Base-by-base conservation (phyloP, 768 basidiomycete species). In the Psilocybe cubensis region DNA sequence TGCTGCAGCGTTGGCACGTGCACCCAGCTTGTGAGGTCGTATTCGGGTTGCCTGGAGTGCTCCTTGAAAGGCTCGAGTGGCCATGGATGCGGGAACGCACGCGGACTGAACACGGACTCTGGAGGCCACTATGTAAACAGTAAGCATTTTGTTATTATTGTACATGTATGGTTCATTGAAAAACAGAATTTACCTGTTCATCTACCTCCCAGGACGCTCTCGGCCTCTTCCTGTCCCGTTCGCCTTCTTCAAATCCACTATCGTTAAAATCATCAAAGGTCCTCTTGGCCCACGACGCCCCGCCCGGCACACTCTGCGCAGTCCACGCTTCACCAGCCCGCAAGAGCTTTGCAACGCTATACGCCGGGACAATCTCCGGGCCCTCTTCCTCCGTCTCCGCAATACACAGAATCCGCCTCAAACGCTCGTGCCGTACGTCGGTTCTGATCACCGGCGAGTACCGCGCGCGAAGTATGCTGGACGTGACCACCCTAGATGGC, bases 11-110 rank as follows among this genome's bases (percentile, higher is more conserved):
- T 52, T 4, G 54, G 54, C 28, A 20, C 44, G 28, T 41, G 58
- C 31, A 41, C 18, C 29, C 28, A 66, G 27, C 7, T 64, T 3
- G 10, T 23, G 25, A 56, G 23, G 6, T 21, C 25, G 14, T 51
- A 48, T 1, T 44, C 51, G 3, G 65, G 62, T 9, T 55, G 31
- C 55, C 52, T 51, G 25, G 1, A 40, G 18, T 56, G 48, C 1
- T 59, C 60, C 33, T 57, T 65, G 58, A 81, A 81, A 0, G 80
- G 80, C 3, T 68, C 65, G 2, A 76, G 50, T 2, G 80, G 77
- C 76, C 79, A 78, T 6, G 74, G 74, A 10, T 65, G 52, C 3
- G 79, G 76, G 49, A 80, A 79, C 27, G 72, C 67, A 2, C 66
- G 62, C 0, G 66, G 64, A 52, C 72, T 61, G 59, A 77, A 79